phyloP scores from a whole-genome alignment of 2,329 filamentous ascomycete genomes.

The Pseudocercospora musae region DNA sequence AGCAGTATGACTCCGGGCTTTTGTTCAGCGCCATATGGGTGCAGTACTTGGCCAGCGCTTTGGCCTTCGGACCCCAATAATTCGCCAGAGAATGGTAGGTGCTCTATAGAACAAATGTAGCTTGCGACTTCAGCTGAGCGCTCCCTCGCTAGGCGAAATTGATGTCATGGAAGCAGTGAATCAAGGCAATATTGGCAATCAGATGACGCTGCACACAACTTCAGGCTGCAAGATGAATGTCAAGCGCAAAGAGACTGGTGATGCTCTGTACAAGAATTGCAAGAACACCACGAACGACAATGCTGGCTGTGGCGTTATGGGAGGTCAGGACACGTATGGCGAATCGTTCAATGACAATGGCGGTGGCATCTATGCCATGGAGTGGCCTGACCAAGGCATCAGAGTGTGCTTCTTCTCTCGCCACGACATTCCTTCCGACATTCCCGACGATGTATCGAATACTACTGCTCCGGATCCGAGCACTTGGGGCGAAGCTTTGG shows the following conservation, averaged over 20 bases:
- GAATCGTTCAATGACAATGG: constrained; percentile 31
- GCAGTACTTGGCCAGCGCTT: constrained; percentile 40
- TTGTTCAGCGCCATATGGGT: constrained; percentile 36
- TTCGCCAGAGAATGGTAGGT: constrained; percentile 31
- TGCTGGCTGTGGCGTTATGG: constrained; percentile 31
- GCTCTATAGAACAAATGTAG: neutral
- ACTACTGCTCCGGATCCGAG: constrained; percentile 54
- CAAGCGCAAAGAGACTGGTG: constrained; percentile 32
- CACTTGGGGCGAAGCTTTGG: constrained; percentile 59
- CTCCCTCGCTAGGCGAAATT: constrained; percentile 21
- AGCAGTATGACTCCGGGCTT: constrained; percentile 36
- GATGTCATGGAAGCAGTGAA: constrained; percentile 38
- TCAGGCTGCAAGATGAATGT: constrained; percentile 34
- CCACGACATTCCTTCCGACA: constrained; percentile 35
- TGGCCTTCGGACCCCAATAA: constrained; percentile 45
- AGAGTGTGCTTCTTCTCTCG: constrained; percentile 36
- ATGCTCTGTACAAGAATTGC: constrained; percentile 29
- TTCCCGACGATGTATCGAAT: constrained; percentile 38
- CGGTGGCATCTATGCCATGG: constrained; percentile 36
- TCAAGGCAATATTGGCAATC: constrained; percentile 25
- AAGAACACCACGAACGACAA: constrained; percentile 27
- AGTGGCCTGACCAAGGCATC: constrained; percentile 32
- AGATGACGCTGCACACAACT: constrained; percentile 32
- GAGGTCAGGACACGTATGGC: constrained; percentile 29
- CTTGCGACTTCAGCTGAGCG: neutral